These are phyloP conservation scores for Spathaspora sp. DNA, from an alignment of 1,139 yeast genomes.

Conservation along the genomic window DNA sequence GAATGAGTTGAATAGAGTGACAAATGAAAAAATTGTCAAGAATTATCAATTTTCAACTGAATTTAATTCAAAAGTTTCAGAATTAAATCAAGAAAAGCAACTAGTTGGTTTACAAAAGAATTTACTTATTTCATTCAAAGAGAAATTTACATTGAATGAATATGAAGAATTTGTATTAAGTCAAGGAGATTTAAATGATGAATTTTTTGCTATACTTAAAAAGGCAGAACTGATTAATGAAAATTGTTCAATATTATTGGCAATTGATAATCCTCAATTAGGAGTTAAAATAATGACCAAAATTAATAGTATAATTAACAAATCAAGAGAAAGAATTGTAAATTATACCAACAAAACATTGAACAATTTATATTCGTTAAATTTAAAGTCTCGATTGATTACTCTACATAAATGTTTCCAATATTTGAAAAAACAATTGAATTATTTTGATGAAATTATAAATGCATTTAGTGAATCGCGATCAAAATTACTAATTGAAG, in stretches of 20 bases:
- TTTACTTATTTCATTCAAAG: slow-evolving; percentile 57
- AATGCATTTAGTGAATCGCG: slow-evolving; percentile 51
- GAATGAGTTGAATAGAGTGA: slow-evolving; percentile 27
- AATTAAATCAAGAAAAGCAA: slow-evolving; percentile 42
- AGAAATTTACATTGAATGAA: slow-evolving; percentile 67
- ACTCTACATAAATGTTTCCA: slow-evolving; percentile 35
- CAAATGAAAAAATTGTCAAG: slow-evolving; percentile 38
- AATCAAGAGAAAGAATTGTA: slow-evolving; percentile 52
- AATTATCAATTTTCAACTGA: slow-evolving; percentile 21
- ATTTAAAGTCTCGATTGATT: slow-evolving; percentile 25
- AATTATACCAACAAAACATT: slow-evolving; percentile 35
- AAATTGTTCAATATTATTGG: slow-evolving; percentile 66
- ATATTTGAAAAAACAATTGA: slow-evolving; percentile 36
- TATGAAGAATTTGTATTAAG: slow-evolving; percentile 62
- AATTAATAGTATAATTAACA: slow-evolving; percentile 50
- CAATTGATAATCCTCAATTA: slow-evolving; percentile 66
- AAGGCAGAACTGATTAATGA: slow-evolving; percentile 66
- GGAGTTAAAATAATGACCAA: slow-evolving; percentile 71
- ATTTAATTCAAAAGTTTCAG: slow-evolving; percentile 37
- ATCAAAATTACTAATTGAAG: slow-evolving; percentile 56
- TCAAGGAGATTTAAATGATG: slow-evolving; percentile 46
- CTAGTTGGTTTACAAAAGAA: slow-evolving; percentile 51
- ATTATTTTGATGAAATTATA: slow-evolving; percentile 54
- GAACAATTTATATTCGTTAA: slow-evolving; percentile 34
- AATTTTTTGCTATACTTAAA: slow-evolving; percentile 60